These are phyloP conservation scores for Phyllosticta ampelicida DNA, from an alignment of 2,329 filamentous ascomycete genomes.

Conservation along the genomic window DNA sequence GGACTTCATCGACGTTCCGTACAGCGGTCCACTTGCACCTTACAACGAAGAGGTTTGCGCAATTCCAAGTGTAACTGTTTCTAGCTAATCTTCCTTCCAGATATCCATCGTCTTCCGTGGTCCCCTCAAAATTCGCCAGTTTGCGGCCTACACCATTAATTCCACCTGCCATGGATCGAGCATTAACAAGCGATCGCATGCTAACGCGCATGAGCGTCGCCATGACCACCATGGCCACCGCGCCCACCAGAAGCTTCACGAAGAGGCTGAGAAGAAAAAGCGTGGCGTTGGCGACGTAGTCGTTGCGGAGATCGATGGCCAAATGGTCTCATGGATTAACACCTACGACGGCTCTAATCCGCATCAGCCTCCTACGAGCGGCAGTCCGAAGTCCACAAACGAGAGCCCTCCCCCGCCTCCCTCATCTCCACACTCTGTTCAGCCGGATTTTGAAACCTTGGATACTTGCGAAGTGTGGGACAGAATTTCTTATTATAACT, in stretches of 20 bases:
- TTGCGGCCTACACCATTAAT: constrained; percentile 57
- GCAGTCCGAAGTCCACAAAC: too few relatives aligned
- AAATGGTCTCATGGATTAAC: constrained; percentile 50
- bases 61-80: not conserved
- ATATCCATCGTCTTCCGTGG: constrained; percentile 64
- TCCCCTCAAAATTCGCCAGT: constrained; percentile 53
- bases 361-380: constrained; percentile 14
- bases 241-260: constrained; percentile 43
- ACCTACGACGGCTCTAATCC: constrained; percentile 32
- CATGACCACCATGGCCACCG: constrained; percentile 25
- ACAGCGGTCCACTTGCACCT: constrained; percentile 53
- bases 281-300: constrained; percentile 41
- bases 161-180: constrained; percentile 12
- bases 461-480: constrained; percentile 16
- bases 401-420: not conserved
- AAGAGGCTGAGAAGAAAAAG: constrained; percentile 28
- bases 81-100: constrained; percentile 29
- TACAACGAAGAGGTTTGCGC: constrained; percentile 57
- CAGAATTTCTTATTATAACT: constrained; percentile 27
- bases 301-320: constrained; percentile 48
- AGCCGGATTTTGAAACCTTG: constrained; percentile 10
- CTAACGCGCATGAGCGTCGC: constrained; percentile 18
- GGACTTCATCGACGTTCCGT: constrained; percentile 39
- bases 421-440: constrained; percentile 3
- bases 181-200: constrained; percentile 24